phyloP scores from a whole-genome alignment of 164 flowering plant species.

The Sextonia rubra region DNA sequence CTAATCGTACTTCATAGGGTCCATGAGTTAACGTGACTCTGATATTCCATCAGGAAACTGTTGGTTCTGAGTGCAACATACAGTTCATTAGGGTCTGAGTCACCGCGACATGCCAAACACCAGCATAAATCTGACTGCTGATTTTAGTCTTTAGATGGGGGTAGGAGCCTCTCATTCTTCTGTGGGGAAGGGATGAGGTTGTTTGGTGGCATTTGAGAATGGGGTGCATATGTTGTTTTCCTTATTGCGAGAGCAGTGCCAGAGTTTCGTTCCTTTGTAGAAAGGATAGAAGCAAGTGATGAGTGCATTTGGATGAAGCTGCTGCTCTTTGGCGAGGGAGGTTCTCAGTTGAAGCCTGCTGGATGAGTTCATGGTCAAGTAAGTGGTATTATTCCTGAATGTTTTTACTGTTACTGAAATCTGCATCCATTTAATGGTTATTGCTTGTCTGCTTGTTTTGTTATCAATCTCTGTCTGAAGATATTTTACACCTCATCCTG shows the following conservation, averaged over 20 bases:
- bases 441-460: conserved; percentile 3
- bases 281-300: conserved; percentile 14
- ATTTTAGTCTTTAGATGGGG: neutral
- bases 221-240: neutral
- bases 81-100: neutral
- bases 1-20: neutral
- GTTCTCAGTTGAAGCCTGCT: conserved; percentile 20
- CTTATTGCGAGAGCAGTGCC: neutral
- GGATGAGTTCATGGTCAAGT: conserved; percentile 26
- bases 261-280: neutral
- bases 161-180: neutral
- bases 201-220: conserved; percentile 1
- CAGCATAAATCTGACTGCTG: neutral
- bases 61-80: neutral
- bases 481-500: neutral
- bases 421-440: conserved; percentile 12
- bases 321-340: conserved; percentile 17
- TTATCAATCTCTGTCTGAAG: neutral
- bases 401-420: conserved; percentile 13
- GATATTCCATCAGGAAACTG: neutral
- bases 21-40: neutral
- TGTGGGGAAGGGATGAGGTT: neutral
- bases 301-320: conserved; percentile 15
- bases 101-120: neutral
- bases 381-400: conserved; percentile 21